These are phyloP conservation scores for Phlebiopsis flavidoalba DNA, from an alignment of 768 basidiomycete genomes.

Conservation along the genomic window DNA sequence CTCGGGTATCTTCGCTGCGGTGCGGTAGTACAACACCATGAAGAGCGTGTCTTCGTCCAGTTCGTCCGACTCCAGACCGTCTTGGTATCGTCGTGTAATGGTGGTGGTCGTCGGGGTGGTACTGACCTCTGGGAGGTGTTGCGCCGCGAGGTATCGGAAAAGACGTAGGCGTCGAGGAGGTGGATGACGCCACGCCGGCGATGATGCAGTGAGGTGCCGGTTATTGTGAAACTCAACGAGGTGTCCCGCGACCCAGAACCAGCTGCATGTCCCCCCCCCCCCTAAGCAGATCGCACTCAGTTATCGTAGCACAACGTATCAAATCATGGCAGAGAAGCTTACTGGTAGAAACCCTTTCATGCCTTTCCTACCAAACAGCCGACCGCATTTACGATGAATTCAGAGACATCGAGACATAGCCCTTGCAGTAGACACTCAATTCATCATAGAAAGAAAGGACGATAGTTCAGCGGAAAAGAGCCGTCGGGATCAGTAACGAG, in stretches of 20 bases:
- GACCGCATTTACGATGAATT: slow-evolving; percentile 64
- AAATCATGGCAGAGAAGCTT: slow-evolving; percentile 23
- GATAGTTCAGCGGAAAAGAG: slow-evolving; percentile 53
- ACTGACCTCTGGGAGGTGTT: slow-evolving; percentile 60
- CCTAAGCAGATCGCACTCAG: slow-evolving; percentile 27
- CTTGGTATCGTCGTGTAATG: slow-evolving; percentile 71
- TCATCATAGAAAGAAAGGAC: slow-evolving; percentile 68
- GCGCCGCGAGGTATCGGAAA: slow-evolving; percentile 78
- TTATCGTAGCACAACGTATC: too few species aligned
- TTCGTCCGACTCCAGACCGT: slow-evolving; percentile 87
- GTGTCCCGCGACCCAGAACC: slow-evolving; percentile 69
- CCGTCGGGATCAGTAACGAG: slow-evolving; percentile 48
- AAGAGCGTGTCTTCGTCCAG: slow-evolving; percentile 86
- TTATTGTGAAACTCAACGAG: slow-evolving; percentile 68
- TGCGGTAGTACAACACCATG: slow-evolving; percentile 61
- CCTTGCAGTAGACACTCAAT: slow-evolving; percentile 82
- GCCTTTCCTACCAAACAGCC: slow-evolving; percentile 67
- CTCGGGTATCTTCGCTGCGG: slow-evolving; percentile 4
- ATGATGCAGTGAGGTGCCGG: slow-evolving; percentile 52
- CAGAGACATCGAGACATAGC: too few species aligned
- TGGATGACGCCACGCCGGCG: slow-evolving; percentile 50
- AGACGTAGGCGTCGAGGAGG: slow-evolving; percentile 74
- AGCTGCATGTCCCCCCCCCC: slow-evolving; percentile 67
- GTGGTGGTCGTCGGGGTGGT: slow-evolving; percentile 44
- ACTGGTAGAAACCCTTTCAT: slow-evolving; percentile 78